Conservation (phyloP, 2,329 filamentous ascomycete species). For the Fusarium sp. region DNA sequence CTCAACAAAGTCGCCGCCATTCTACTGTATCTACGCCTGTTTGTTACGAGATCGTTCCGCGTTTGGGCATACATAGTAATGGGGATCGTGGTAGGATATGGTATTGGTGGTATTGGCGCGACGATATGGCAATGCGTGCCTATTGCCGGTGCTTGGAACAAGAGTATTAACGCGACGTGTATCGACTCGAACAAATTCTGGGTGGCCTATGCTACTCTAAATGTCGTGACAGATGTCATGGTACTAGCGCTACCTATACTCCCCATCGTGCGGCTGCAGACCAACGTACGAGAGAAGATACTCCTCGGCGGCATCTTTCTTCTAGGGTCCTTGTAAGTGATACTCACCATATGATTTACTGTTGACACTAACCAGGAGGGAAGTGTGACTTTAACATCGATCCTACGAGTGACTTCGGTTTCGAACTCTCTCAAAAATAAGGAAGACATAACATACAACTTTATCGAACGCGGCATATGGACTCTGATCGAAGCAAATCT, state of each 20-base stretch:
- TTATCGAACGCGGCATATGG: not conserved
- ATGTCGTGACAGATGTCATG: not conserved
- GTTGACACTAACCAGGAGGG: not conserved
- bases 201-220: not conserved
- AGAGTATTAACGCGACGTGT: not conserved
- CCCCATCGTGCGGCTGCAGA: not conserved
- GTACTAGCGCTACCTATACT: not conserved
- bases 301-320: not conserved
- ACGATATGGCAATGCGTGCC: conserved; percentile 3
- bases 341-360: accelerated
- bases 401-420: not conserved
- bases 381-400: conserved; percentile 1
- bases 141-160: not conserved
- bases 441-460: not conserved
- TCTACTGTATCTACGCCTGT: not conserved
- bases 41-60: not conserved
- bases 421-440: not conserved
- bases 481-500: not conserved
- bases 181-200: conserved; percentile 10
- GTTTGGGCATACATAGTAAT: not conserved
- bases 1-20: not conserved
- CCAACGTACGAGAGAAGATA: not conserved
- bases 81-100: not conserved
- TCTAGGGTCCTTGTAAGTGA: not conserved
- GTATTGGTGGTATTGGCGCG: not conserved